These are phyloP conservation scores for Cicer yamashitae DNA, from an alignment of 306 rosid genomes.

Conservation along the genomic window DNA sequence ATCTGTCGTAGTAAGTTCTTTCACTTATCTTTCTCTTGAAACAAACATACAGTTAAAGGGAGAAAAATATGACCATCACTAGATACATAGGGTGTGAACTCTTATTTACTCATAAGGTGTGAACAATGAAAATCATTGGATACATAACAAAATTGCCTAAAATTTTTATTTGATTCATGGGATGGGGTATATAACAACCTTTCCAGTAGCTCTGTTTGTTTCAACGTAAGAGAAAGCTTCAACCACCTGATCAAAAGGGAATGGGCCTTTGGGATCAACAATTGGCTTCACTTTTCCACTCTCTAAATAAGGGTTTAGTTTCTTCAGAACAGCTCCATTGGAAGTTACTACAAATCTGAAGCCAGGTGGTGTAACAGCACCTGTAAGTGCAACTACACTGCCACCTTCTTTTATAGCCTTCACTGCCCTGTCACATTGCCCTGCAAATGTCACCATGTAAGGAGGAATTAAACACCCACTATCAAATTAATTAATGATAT, in stretches of 20 bases:
- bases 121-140: conserved; percentile 7
- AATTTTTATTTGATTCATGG: conserved; percentile 50
- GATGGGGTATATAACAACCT: conserved; percentile 84
- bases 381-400: conserved; percentile 84
- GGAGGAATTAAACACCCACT: background rate
- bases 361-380: conserved; percentile 91
- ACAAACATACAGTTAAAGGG: background rate
- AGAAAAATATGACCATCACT: background rate
- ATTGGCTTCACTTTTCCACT: conserved; percentile 92
- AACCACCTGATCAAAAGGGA: conserved; percentile 72
- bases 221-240: conserved; percentile 95
- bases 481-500: background rate
- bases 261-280: conserved; percentile 82
- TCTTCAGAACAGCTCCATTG: conserved; percentile 78
- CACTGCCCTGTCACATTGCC: conserved; percentile 95
- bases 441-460: conserved; percentile 49
- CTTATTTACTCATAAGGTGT: conserved; percentile 22
- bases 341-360: conserved; percentile 96
- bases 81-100: conserved; percentile 27
- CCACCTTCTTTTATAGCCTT: conserved; percentile 90
- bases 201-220: conserved; percentile 76
- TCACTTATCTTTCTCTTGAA: too few species aligned
- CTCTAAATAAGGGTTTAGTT: conserved; percentile 82
- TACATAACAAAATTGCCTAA: conserved; percentile 48
- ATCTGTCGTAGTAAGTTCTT: too few species aligned